These are phyloP conservation scores for Golubevia pallescens DNA, from an alignment of 1,284 basidiomycete genomes.

Conservation along the genomic window DNA sequence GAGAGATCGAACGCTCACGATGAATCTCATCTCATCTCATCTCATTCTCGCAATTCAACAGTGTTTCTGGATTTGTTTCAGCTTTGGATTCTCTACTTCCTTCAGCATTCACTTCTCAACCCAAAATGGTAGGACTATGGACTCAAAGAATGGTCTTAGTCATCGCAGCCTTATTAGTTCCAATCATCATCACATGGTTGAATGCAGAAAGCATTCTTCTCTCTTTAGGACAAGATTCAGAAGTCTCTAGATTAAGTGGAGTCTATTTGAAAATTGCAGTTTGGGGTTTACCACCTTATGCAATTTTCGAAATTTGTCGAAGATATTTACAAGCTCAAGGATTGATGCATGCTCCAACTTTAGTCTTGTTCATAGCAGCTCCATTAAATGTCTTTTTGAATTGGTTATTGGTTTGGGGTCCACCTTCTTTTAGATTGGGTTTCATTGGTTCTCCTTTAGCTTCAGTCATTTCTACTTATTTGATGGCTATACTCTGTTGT, in stretches of 20 bases:
- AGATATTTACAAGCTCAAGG: slow-evolving; percentile 67
- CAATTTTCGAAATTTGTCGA: slow-evolving; percentile 63
- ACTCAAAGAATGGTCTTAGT: slow-evolving; percentile 78
- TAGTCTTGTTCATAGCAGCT: slow-evolving; percentile 81
- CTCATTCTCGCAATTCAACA: too few relatives aligned
- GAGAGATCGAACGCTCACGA: too few relatives aligned
- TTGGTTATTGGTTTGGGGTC: slow-evolving; percentile 74
- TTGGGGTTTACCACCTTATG: slow-evolving; percentile 86
- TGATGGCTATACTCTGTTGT: slow-evolving; percentile 70
- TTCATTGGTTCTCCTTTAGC: slow-evolving; percentile 93
- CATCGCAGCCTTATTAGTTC: slow-evolving; percentile 59
- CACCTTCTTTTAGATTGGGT: slow-evolving; percentile 71
- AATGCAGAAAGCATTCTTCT: slow-evolving; percentile 81
- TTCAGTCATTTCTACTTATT: slow-evolving; percentile 84
- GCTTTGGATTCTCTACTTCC: slow-evolving; percentile 89
- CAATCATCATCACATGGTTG: slow-evolving; percentile 70
- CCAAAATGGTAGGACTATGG: slow-evolving; percentile 86
- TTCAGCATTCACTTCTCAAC: slow-evolving; percentile 85
- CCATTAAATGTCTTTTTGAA: slow-evolving; percentile 85
- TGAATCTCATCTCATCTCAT: too few relatives aligned
- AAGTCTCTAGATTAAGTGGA: slow-evolving; percentile 79
- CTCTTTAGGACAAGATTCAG: slow-evolving; percentile 80
- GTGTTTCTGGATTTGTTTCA: too few relatives aligned
- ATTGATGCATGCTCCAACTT: slow-evolving; percentile 83
- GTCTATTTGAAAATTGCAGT: slow-evolving; percentile 76